Evolutionary conservation across 2,329 filamentous ascomycete genomes (phyloP).

Genomic region (Chaetothyriales sp.): DNA sequence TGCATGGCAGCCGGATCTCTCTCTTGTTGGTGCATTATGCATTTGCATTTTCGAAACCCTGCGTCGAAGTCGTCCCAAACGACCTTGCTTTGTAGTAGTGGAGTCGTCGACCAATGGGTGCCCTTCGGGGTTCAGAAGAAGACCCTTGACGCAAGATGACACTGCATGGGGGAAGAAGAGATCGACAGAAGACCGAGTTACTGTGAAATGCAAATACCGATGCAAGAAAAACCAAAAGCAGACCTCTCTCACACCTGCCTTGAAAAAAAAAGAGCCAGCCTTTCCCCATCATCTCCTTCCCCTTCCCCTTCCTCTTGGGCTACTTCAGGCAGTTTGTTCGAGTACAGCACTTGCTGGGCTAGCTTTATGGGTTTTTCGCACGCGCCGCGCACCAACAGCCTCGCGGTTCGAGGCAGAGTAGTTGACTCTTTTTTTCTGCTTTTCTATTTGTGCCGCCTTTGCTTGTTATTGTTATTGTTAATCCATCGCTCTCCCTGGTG

Average conservation of each 20-base stretch:
- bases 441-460: neutral
- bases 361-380: conserved; percentile 16
- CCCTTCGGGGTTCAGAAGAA: neutral
- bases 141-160: no score
- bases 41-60: neutral
- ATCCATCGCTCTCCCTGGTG: no score
- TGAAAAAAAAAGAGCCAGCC: neutral
- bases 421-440: neutral
- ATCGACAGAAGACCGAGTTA: neutral
- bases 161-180: neutral
- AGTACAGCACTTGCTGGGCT: conserved; percentile 17
- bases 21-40: neutral
- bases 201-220: neutral
- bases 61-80: neutral
- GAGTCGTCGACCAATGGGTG: neutral
- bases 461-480: no score
- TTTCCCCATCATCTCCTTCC: conserved; percentile 5
- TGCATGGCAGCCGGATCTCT: neutral
- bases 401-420: conserved; percentile 12
- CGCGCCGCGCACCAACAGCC: conserved; percentile 19
- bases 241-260: neutral
- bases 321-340: conserved; percentile 26
- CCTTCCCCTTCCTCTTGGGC: conserved; percentile 29
- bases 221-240: neutral
- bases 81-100: neutral